These are phyloP conservation scores for Tremellales sp. DNA, from an alignment of 1,284 basidiomycete genomes.

Conservation along the genomic window DNA sequence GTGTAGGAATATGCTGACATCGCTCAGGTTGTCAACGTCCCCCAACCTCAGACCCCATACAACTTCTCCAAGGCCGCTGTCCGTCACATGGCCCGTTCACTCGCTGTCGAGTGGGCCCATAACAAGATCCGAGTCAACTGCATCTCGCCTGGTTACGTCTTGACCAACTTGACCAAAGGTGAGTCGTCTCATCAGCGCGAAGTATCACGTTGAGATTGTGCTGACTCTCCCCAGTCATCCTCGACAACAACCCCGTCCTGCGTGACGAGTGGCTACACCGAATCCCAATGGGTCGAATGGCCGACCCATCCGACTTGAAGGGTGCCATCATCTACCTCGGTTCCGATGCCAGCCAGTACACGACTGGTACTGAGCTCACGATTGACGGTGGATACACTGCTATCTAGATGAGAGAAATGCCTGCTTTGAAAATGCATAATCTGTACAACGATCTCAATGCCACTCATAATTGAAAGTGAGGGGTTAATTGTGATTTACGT, in stretches of 20 bases:
- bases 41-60: conserved; percentile 89
- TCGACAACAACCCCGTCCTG: conserved; percentile 63
- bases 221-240: conserved; percentile 53
- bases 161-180: conserved; percentile 73
- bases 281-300: conserved; percentile 68
- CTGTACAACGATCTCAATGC: too few relatives aligned
- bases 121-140: conserved; percentile 53
- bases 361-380: conserved; percentile 38
- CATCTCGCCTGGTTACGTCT: conserved; percentile 72
- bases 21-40: conserved; percentile 73
- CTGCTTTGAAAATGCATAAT: background rate
- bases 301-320: conserved; percentile 28
- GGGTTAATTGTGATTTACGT: too few relatives aligned
- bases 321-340: conserved; percentile 50
- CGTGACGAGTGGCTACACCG: conserved; percentile 83
- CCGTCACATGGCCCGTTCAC: conserved; percentile 53
- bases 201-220: background rate
- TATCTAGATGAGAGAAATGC: conserved; percentile 25
- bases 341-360: conserved; percentile 43
- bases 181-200: background rate
- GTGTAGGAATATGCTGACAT: too few relatives aligned
- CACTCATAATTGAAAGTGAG: too few relatives aligned
- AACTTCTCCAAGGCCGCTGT: conserved; percentile 73
- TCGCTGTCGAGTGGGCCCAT: conserved; percentile 57
- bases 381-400: conserved; percentile 29